phyloP scores from a whole-genome alignment of 2,329 filamentous ascomycete genomes.

The Trichoderma atroviride region DNA sequence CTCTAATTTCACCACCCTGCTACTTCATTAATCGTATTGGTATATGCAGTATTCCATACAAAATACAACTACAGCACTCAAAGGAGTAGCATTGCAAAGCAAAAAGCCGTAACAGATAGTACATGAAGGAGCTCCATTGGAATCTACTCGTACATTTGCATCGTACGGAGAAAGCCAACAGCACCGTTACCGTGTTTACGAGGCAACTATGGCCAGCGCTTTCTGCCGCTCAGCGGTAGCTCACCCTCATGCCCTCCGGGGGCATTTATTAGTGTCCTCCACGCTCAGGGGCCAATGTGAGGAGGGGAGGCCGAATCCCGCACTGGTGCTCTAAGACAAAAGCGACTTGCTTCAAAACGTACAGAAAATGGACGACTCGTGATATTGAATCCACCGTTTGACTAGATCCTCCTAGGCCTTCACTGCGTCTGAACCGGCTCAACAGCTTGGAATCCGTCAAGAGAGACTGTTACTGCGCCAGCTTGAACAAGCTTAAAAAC shows the following conservation, averaged over 20 bases:
- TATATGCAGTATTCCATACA: neutral
- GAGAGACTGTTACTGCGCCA: constrained; percentile 82
- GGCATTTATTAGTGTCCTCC: constrained; percentile 30
- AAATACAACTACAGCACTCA: neutral
- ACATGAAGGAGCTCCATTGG: neutral
- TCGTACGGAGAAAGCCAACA: neutral
- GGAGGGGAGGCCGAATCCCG: neutral
- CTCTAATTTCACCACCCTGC: constrained; percentile 18
- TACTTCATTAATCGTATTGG: neutral
- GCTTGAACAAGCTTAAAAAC: constrained; percentile 80
- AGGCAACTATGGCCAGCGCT: constrained; percentile 4
- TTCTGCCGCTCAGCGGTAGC: neutral
- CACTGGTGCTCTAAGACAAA: neutral
- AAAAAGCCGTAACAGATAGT: neutral
- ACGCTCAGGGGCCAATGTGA: neutral
- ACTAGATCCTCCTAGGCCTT: neutral
- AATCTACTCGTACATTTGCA: neutral
- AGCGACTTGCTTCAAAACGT: neutral
- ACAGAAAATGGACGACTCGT: neutral
- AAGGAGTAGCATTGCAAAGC: neutral
- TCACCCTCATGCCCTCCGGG: neutral
- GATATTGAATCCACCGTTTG: neutral
- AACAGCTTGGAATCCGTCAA: constrained; percentile 76
- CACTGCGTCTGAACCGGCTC: constrained; percentile 39
- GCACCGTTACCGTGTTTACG: neutral